These are phyloP conservation scores for Monosporozyma servazzii DNA, from an alignment of 805 yeast genomes.

Conservation along the genomic window DNA sequence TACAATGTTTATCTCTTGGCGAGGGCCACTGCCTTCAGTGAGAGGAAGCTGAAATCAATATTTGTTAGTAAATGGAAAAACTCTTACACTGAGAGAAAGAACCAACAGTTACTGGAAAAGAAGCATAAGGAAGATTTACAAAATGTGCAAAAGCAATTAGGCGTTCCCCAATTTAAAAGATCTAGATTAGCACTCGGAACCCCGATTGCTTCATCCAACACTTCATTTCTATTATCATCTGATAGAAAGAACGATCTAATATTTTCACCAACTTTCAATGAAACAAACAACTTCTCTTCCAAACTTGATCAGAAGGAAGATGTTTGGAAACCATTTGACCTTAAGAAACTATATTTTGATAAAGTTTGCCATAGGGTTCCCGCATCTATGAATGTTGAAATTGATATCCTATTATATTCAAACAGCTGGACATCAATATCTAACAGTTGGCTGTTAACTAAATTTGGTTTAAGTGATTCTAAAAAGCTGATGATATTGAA, in stretches of 20 bases:
- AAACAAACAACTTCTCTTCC: constrained; percentile 23
- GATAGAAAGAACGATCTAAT: constrained; percentile 15
- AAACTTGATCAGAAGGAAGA: constrained; percentile 32
- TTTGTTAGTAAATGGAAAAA: constrained; percentile 29
- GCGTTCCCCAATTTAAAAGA: constrained; percentile 25
- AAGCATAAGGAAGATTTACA: constrained; percentile 30
- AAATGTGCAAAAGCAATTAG: constrained; percentile 29
- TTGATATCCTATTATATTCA: constrained; percentile 19
- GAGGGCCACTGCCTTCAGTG: constrained; percentile 37
- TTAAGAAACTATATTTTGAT: constrained; percentile 29
- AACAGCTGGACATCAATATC: constrained; percentile 25
- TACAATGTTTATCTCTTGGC: constrained; percentile 36
- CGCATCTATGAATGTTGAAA: background rate
- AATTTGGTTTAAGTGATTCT: constrained; percentile 21
- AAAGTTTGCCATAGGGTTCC: constrained; percentile 11
- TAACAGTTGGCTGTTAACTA: constrained; percentile 27
- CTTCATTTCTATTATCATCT: constrained; percentile 15
- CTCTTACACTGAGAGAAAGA: constrained; percentile 31
- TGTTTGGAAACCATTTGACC: constrained; percentile 42
- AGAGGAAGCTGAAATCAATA: constrained; percentile 8
- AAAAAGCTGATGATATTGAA: constrained; percentile 1
- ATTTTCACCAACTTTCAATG: constrained; percentile 21
- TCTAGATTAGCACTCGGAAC: constrained; percentile 17
- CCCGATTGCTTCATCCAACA: constrained; percentile 9
- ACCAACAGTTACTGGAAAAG: constrained; percentile 29